A percentile compares a stretch with the other conserved stretches of the same genome.
phyloP scores from a whole-genome alignment of 768 basidiomycete genomes.

The Mycena maculata region DNA sequence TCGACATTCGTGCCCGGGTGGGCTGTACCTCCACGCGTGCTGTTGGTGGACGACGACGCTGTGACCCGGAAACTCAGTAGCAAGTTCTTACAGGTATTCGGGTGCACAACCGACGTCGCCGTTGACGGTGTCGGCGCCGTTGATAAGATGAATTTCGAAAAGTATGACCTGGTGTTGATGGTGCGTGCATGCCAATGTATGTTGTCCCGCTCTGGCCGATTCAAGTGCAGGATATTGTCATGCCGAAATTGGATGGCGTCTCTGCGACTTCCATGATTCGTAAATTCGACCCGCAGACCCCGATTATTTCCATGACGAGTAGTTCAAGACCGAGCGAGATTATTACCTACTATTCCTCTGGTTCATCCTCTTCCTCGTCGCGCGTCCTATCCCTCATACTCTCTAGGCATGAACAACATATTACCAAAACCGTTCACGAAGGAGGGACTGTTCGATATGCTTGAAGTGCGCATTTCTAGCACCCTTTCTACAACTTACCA shows the following conservation, averaged over 20 bases:
- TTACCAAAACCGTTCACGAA: conserved; percentile 96
- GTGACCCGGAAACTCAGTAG: conserved; percentile 89
- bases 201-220: conserved; percentile 3
- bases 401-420: conserved; percentile 85
- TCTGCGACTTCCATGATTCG: conserved; percentile 92
- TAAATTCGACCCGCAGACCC: conserved; percentile 94
- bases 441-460: conserved; percentile 87
- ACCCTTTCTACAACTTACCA: neutral
- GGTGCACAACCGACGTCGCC: conserved; percentile 93
- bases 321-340: conserved; percentile 93
- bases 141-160: conserved; percentile 94
- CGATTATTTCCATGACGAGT: conserved; percentile 98
- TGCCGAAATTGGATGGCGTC: conserved; percentile 89
- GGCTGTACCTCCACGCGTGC: conserved; percentile 89
- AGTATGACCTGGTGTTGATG: conserved; percentile 97
- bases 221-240: conserved; percentile 85
- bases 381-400: neutral
- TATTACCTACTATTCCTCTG: conserved; percentile 87
- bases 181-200: conserved; percentile 55
- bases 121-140: conserved; percentile 93
- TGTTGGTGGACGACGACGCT: conserved; percentile 95
- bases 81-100: conserved; percentile 95
- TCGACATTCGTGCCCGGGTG: conserved; percentile 88
- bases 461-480: conserved; percentile 67
- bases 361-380: conserved; percentile 39